Evolutionary conservation across 441 rosid genomes (phyloP), one percentile per base, ranked within the genome.

Genomic region (Corymbia citriodora): DNA sequence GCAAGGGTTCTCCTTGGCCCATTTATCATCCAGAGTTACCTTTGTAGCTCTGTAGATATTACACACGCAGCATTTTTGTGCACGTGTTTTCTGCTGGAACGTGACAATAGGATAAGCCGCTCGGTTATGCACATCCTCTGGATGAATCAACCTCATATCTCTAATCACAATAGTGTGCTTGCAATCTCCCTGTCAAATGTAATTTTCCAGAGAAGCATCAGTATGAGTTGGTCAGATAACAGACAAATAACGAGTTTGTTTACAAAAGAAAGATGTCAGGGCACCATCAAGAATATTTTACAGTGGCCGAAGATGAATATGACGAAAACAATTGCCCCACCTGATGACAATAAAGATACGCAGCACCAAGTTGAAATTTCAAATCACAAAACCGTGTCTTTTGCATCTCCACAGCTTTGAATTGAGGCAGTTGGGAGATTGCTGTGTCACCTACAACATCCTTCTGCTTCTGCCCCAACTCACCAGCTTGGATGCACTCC

Each of bases 271-370:
- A 53, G 48, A 52, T 54, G 16, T 53, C 29, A 87, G 65, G 48
- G 88, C 88, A 53, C 54, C 48, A 27, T 55, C 85, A 27, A 17
- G 9, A 87, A 50, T 70, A 55, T 23, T 52, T 12, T 40, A 45
- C 7, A 53, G 82, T 81, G 68, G 57, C 52, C 70, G 29, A 23
- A 8, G 13, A 70, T 79, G 31, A 79, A 48, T 29, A 65, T 45
- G n/a, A 40, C 87, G 63, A 72, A 45, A 89, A 16, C 52, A 49
- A 50, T 15, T n/a, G 29, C 25, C 27, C 29, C 91, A 97, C 99
- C 97, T 97, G 99, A 91, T 98, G 99, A 92, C 98, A 97, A 87
- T 96, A 98, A 52, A 96, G 94, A 91, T 97, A 98, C 45, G 93
- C 97, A 45, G 99, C 97, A 92, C 99, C 99, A 12, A 97, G 95